phyloP scores from a whole-genome alignment of 768 basidiomycete genomes.

The Lactifluus echinatus region DNA sequence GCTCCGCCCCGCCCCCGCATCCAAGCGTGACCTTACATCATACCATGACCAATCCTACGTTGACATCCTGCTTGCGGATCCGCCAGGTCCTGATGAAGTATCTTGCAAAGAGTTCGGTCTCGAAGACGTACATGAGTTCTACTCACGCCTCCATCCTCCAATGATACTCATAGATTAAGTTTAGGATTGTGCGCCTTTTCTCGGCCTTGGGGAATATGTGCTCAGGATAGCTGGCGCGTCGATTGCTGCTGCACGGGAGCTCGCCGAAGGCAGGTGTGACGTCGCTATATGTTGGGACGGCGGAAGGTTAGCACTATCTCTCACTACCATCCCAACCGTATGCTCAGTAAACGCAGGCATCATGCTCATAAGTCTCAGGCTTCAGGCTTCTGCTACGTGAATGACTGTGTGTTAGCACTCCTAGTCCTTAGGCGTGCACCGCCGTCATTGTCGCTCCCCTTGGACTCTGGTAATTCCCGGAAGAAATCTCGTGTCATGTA shows the following conservation, averaged over 20 bases:
- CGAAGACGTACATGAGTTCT: conserved; percentile 39
- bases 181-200: conserved; percentile 81
- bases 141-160: not conserved
- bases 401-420: conserved; percentile 79
- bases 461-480: not conserved
- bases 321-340: not conserved
- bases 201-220: conserved; percentile 59
- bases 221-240: conserved; percentile 67
- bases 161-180: not conserved
- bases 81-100: conserved; percentile 11
- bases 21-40: conserved; percentile 5
- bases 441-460: conserved; percentile 2
- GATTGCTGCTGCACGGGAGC: conserved; percentile 57
- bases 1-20: conserved; percentile 7
- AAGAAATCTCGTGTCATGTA: conserved; percentile 69
- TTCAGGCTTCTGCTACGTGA: conserved; percentile 91
- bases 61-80: conserved; percentile 5
- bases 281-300: conserved; percentile 88
- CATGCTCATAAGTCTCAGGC: conserved; percentile 74
- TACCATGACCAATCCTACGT: conserved; percentile 17
- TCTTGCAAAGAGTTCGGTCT: conserved; percentile 42
- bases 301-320: conserved; percentile 45
- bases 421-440: conserved; percentile 49
- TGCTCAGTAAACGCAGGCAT: conserved; percentile 41
- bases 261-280: conserved; percentile 44